phyloP scores from a whole-genome alignment of 305 asterid genomes.

The Nicotiana rustica region DNA sequence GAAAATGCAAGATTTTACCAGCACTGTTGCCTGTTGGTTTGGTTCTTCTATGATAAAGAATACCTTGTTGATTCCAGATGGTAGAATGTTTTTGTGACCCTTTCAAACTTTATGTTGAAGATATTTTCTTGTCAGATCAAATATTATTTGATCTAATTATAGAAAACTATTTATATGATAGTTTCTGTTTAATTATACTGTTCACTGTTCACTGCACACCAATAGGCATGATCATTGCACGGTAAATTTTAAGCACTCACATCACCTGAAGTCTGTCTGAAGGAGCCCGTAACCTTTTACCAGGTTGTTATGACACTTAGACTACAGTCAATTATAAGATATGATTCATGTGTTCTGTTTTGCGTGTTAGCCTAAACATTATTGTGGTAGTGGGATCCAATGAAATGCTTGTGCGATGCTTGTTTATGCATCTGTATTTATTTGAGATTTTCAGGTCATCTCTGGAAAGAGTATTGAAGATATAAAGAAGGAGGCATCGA shows the following conservation, averaged over 20 bases:
- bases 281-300: not conserved
- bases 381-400: not conserved
- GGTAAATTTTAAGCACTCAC: not conserved
- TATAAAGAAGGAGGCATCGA: slow-evolving; percentile 59
- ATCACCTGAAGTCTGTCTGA: slow-evolving; percentile 13
- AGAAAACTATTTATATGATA: not conserved
- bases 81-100: slow-evolving; percentile 14
- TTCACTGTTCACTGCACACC: not conserved
- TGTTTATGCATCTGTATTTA: slow-evolving; percentile 29
- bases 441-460: slow-evolving; percentile 52
- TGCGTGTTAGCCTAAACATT: not conserved
- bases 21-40: not conserved
- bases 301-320: not conserved
- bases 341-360: slow-evolving; percentile 18
- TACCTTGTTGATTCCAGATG: not conserved
- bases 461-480: slow-evolving; percentile 71
- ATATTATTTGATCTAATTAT: slow-evolving; percentile 7
- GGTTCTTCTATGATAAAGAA: slow-evolving; percentile 8
- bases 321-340: slow-evolving; percentile 15
- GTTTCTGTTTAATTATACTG: not conserved
- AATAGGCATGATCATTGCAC: not conserved
- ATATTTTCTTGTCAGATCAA: not conserved
- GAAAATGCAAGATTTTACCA: not conserved
- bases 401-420: not conserved
- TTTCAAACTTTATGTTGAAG: not conserved